phyloP scores from a whole-genome alignment of 2,329 filamentous ascomycete genomes.

The Xylaria sp. region DNA sequence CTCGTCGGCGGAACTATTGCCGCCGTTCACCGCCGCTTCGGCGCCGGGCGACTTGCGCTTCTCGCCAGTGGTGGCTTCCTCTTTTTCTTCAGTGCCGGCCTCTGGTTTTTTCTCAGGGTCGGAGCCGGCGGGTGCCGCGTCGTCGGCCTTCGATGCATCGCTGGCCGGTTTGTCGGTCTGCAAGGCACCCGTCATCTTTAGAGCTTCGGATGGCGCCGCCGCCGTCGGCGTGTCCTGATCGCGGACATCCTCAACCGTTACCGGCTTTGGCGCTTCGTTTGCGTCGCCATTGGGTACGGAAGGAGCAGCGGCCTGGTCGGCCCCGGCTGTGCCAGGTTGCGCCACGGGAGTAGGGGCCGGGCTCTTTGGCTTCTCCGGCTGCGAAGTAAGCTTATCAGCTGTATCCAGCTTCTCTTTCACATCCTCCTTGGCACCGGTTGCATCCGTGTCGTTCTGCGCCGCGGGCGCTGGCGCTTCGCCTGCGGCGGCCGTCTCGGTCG shows the following conservation, averaged over 20 bases:
- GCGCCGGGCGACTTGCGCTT: slow-evolving; percentile 34
- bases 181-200: slow-evolving; percentile 18
- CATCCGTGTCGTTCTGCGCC: slow-evolving; percentile 18
- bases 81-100: too few species aligned
- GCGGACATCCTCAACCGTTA: slow-evolving; percentile 34
- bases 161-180: slow-evolving; percentile 27
- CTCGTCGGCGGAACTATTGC: slow-evolving; percentile 10
- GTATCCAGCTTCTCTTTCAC: slow-evolving; percentile 25
- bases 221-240: slow-evolving; percentile 30
- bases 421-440: slow-evolving; percentile 25
- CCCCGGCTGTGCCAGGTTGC: slow-evolving; percentile 15
- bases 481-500: slow-evolving; percentile 10
- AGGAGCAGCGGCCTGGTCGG: slow-evolving; percentile 15
- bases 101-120: slow-evolving; percentile 34
- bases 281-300: slow-evolving; percentile 23
- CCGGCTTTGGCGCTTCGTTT: slow-evolving; percentile 33
- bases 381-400: slow-evolving; percentile 19
- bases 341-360: slow-evolving; percentile 8
- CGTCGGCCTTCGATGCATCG: slow-evolving; percentile 20
- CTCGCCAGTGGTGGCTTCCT: slow-evolving; percentile 20
- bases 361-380: slow-evolving; percentile 32
- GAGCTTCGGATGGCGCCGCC: slow-evolving; percentile 20
- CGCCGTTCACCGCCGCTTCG: slow-evolving; percentile 21
- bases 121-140: slow-evolving; percentile 11
- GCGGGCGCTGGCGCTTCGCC: slow-evolving; percentile 10